Evolutionary conservation across 306 rosid species (phyloP).

Genomic region (Cyclanthera cordifolia): DNA sequence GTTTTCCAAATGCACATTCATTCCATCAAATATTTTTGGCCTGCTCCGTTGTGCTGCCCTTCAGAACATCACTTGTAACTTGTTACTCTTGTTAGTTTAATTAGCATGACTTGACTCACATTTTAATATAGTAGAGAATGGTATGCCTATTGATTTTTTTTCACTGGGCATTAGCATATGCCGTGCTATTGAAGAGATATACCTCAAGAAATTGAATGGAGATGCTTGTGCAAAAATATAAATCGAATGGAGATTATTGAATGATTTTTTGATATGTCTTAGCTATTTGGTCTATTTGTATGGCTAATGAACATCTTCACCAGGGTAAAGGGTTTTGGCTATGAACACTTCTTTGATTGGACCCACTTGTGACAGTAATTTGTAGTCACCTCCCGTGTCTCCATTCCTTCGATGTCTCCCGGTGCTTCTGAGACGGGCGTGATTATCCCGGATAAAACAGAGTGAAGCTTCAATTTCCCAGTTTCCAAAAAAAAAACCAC

Average conservation of each 20-base stretch:
- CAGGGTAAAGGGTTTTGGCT: no score
- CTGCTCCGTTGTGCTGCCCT: neutral
- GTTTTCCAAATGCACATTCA: neutral
- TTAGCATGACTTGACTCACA: neutral
- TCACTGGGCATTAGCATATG: neutral
- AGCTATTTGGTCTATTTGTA: no score
- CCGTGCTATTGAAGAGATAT: neutral
- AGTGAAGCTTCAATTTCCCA: no score
- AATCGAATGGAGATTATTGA: slow-evolving; percentile 1
- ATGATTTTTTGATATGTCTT: no score
- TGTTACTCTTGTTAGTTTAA: neutral
- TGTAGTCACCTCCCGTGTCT: no score
- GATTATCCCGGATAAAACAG: no score
- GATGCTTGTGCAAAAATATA: neutral
- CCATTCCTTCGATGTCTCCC: no score
- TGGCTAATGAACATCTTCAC: no score
- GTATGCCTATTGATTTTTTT: neutral
- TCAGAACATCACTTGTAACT: neutral
- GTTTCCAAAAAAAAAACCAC: no score
- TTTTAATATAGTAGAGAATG: neutral
- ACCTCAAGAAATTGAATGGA: neutral
- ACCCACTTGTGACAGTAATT: no score
- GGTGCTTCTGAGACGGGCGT: no score
- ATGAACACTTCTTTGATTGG: no score
- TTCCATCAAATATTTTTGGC: neutral